Evolutionary conservation across 176 grass and related monocot species (phyloP).

Genomic region (Triticum turgidum): DNA sequence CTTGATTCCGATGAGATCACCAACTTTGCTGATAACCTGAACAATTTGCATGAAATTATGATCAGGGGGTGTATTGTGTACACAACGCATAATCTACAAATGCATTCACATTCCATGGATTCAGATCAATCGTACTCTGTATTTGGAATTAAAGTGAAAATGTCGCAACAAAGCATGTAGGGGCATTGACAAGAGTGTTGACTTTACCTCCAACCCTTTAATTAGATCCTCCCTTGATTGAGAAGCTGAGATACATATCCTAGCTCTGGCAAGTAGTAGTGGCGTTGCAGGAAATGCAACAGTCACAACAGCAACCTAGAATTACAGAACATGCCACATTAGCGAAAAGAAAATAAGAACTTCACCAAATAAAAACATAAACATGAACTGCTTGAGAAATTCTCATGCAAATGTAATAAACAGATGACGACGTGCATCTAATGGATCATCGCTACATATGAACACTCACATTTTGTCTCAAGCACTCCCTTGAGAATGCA

Average conservation of each 20-base stretch:
- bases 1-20: slow-evolving; percentile 93
- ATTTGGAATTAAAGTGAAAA: slow-evolving; percentile 5
- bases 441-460: background rate
- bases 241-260: slow-evolving; percentile 94
- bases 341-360: background rate
- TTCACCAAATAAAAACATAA: background rate
- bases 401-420: slow-evolving; percentile 14
- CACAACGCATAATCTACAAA: background rate
- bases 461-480: slow-evolving; percentile 73
- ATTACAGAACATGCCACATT: slow-evolving; percentile 22
- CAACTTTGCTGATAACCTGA: slow-evolving; percentile 97
- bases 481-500: slow-evolving; percentile 91
- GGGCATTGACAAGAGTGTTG: slow-evolving; percentile 19
- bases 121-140: background rate
- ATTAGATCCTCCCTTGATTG: slow-evolving; percentile 89
- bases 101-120: background rate
- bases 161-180: slow-evolving; percentile 1
- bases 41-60: slow-evolving; percentile 22
- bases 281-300: slow-evolving; percentile 95
- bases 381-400: slow-evolving; percentile 2
- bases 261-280: slow-evolving; percentile 84
- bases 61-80: background rate
- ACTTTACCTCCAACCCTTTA: slow-evolving; percentile 84
- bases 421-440: background rate
- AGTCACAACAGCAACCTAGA: slow-evolving; percentile 92